Evolutionary conservation across 1,284 basidiomycete species (phyloP), one percentile per base, ranked within the genome.

Genomic region (Marasmius fiardii): DNA sequence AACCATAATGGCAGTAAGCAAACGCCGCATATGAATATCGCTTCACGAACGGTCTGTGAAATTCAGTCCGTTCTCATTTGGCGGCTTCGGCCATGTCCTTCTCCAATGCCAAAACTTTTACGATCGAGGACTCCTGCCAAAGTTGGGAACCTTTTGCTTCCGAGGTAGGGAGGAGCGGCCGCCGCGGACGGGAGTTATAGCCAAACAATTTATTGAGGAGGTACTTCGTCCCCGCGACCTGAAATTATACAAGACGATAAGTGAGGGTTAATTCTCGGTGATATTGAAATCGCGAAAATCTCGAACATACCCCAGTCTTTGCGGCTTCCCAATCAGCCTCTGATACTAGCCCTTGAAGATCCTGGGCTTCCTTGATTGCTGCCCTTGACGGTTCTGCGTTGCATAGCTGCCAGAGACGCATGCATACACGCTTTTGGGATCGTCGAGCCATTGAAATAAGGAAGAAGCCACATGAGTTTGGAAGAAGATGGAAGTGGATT

Each of bases 261-360:
- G 24, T 18, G 11, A 14, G 43, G 24, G n/a, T 2, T 6, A 21
- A 48, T 20, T 23, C 23, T 53, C n/a, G 18, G 33, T 16, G 20
- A 34, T 35, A 18, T 21, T 23, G 18, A 20, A 3, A 41, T 18
- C 10, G n/a, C 7, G 41, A 23, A 37, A 24, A 39, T n/a, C 14
- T 18, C 20, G 37, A 4, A 56, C 43, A 18, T 41, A 56, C 55
- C 20, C 34, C 34, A 14, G 33, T 49, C 34, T 60, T 60, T 18
- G 56, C 43, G 16, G 56, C 49, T 6, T 56, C 56, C 58, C 58
- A 60, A 44, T 60, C 58, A 23, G 58, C 58, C 24, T 24, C 21
- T n/a, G 58, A 57, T 8, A 57, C 56, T 21, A 60, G 58, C 14
- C 47, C 56, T 43, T 60, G 58, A 11, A 60, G 53, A n/a, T 45